These are phyloP conservation scores for Cucurbitaria berberidis DNA, from an alignment of 2,329 filamentous ascomycete species.

Conservation along the genomic window DNA sequence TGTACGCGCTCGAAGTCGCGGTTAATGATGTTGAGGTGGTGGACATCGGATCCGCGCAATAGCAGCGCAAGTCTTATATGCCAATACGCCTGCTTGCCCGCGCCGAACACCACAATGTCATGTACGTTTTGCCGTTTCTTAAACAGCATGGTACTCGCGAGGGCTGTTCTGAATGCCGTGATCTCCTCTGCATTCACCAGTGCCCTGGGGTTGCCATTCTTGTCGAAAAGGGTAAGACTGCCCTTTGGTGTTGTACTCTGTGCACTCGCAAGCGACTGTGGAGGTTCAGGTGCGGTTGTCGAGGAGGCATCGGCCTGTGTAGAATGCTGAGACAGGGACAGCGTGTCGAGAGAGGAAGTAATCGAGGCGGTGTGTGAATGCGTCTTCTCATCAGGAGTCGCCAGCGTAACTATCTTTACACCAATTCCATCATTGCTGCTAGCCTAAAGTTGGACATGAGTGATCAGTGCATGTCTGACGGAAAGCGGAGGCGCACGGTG, in stretches of 20 bases:
- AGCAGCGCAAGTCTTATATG: slow-evolving; percentile 85
- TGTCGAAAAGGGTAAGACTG: slow-evolving; percentile 65
- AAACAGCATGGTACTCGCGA: slow-evolving; percentile 68
- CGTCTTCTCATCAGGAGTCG: slow-evolving; percentile 44
- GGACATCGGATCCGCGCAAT: slow-evolving; percentile 71
- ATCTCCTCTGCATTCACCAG: slow-evolving; percentile 71
- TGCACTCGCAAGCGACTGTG: slow-evolving; percentile 23
- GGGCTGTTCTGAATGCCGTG: slow-evolving; percentile 71
- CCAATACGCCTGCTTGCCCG: slow-evolving; percentile 92
- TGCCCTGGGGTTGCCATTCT: slow-evolving; percentile 63
- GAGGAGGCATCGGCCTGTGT: slow-evolving; percentile 30
- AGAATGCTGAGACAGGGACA: slow-evolving; percentile 32
- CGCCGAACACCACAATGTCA: slow-evolving; percentile 83
- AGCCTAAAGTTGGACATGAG: not conserved
- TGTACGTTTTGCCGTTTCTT: slow-evolving; percentile 71
- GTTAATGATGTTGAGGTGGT: slow-evolving; percentile 83
- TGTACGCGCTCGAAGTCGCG: slow-evolving; percentile 68
- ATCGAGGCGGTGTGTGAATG: slow-evolving; percentile 37
- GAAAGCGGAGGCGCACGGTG: not conserved
- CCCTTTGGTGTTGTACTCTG: slow-evolving; percentile 59
- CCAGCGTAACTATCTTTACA: slow-evolving; percentile 68
- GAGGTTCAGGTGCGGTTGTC: slow-evolving; percentile 26
- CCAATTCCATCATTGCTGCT: slow-evolving; percentile 63
- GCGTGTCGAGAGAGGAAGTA: slow-evolving; percentile 40
- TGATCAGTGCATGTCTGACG: not conserved